These are phyloP conservation scores for Gracilariopsis chorda DNA, from an alignment of 23 red algal genomes.

Conservation along the genomic window DNA sequence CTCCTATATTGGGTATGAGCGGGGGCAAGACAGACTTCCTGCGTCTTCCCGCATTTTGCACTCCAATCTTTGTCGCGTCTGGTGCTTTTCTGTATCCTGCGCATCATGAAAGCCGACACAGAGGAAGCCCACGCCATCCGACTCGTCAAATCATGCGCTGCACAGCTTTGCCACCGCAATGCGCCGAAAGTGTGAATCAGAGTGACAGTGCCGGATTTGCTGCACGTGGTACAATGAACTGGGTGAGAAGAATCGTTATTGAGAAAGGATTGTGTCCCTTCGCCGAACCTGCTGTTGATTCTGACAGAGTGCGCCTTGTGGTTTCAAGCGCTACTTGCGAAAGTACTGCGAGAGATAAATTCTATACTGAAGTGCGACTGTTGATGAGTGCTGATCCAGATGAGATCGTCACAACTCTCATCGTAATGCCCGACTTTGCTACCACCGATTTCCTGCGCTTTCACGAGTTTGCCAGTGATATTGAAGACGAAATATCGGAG, in stretches of 20 bases:
- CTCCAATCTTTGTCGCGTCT: too few relatives aligned
- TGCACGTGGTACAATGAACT: neutral
- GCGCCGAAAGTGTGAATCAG: too few relatives aligned
- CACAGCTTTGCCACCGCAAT: too few relatives aligned
- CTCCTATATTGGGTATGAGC: too few relatives aligned
- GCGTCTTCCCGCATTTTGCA: too few relatives aligned
- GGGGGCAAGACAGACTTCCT: too few relatives aligned
- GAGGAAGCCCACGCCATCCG: too few relatives aligned
- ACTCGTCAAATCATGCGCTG: too few relatives aligned
- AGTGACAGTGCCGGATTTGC: neutral
- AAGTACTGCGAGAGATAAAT: neutral
- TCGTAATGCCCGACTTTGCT: conserved; percentile 36
- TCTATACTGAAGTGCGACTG: conserved; percentile 13
- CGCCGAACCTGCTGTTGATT: conserved; percentile 23
- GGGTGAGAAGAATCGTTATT: conserved; percentile 32
- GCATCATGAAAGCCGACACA: too few relatives aligned
- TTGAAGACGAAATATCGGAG: conserved; percentile 40
- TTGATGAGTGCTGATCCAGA: neutral
- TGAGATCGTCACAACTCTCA: conserved; percentile 35
- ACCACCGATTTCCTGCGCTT: conserved; percentile 36
- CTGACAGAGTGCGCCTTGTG: conserved; percentile 14
- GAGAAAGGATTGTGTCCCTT: conserved; percentile 65
- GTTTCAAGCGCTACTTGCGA: conserved; percentile 2
- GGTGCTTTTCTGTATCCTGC: too few relatives aligned
- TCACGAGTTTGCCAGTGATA: neutral